phyloP scores from a whole-genome alignment of 208 protist species.

The Trypanosoma caninum region DNA sequence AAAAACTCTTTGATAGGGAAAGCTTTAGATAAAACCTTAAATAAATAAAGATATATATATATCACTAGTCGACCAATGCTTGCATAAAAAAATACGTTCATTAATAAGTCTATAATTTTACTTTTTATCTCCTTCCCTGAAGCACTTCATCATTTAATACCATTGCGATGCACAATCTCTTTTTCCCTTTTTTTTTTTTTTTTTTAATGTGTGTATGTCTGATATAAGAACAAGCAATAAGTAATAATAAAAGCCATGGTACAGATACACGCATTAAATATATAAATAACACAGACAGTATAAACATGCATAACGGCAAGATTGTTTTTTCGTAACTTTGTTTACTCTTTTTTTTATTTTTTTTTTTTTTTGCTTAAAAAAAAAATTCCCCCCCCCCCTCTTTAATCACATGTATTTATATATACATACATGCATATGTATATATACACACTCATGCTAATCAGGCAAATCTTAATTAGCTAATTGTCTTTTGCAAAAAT shows the following conservation, averaged over 20 bases:
- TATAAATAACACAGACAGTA: neutral
- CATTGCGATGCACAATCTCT: no score
- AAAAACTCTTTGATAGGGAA: no score
- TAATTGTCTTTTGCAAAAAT: no score
- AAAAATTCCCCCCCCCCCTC: neutral
- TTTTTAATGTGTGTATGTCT: neutral
- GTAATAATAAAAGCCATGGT: neutral
- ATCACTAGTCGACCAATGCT: no score
- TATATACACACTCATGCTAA: neutral
- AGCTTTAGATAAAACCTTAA: no score
- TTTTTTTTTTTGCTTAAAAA: neutral
- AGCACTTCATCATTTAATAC: no score
- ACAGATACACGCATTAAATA: neutral
- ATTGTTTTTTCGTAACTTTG: neutral
- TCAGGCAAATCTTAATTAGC: no score
- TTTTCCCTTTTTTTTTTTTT: neutral
- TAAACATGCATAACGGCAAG: neutral
- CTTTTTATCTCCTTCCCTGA: no score
- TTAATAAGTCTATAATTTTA: no score
- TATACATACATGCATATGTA: slow-evolving; percentile 5
- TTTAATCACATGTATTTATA: neutral
- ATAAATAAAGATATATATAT: no score
- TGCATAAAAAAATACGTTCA: no score
- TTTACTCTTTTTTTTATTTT: slow-evolving; percentile 4
- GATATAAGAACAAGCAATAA: slow-evolving; percentile 8